phyloP scores from a whole-genome alignment of 177 flowering plant genomes.

The Tripterygium wilfordii region DNA sequence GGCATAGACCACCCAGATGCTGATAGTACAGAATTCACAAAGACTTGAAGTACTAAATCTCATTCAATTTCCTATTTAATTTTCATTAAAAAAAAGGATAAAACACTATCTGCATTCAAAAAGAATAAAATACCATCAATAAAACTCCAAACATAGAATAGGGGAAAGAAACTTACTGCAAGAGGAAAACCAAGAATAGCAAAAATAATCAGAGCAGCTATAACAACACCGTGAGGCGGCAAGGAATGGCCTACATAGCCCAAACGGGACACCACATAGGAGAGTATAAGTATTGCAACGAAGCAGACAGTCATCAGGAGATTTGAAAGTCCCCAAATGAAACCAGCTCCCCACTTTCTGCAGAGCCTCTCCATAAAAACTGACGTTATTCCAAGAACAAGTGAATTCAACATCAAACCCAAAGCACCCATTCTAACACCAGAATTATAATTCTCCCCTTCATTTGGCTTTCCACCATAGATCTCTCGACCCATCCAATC shows the following conservation, averaged over 20 bases:
- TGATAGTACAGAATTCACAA: too few relatives aligned
- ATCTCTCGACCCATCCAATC: constrained; percentile 99
- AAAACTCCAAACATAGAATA: not conserved
- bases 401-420: constrained; percentile 86
- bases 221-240: constrained; percentile 69
- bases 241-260: constrained; percentile 21
- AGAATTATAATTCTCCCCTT: constrained; percentile 49
- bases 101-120: not conserved
- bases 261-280: constrained; percentile 39
- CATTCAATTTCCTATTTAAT: not conserved
- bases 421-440: constrained; percentile 94
- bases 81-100: too few relatives aligned
- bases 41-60: not conserved
- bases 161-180: constrained; percentile 60
- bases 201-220: constrained; percentile 59
- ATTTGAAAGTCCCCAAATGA: constrained; percentile 88
- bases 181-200: constrained; percentile 82
- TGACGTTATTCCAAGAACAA: constrained; percentile 81
- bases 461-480: constrained; percentile 82
- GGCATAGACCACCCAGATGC: too few relatives aligned
- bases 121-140: not conserved
- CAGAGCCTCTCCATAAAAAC: constrained; percentile 84
- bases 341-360: constrained; percentile 81
- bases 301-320: constrained; percentile 78
- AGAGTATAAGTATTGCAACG: constrained; percentile 59